Evolutionary conservation across 2,329 filamentous ascomycete species (phyloP).

Genomic region (Aspergillus ustus): DNA sequence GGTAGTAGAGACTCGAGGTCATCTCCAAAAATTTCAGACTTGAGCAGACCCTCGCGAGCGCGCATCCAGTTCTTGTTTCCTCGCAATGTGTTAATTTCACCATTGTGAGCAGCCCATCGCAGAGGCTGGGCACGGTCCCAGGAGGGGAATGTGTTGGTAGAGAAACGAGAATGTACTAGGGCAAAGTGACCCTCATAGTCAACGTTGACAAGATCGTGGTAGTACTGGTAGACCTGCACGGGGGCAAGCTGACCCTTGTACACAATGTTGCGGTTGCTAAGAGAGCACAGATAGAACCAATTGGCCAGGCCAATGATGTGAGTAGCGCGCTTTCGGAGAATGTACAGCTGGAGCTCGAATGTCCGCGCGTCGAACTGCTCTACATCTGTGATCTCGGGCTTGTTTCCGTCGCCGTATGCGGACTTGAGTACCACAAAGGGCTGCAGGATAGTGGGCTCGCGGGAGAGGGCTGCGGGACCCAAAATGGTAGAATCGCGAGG

Average conservation of each 20-base stretch:
- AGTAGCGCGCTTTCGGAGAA: constrained; percentile 91
- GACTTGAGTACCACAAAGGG: constrained; percentile 89
- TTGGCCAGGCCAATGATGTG: constrained; percentile 95
- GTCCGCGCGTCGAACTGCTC: constrained; percentile 80
- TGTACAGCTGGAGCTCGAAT: constrained; percentile 92
- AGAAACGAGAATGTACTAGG: constrained; percentile 95
- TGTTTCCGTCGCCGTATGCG: constrained; percentile 79
- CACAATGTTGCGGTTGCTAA: constrained; percentile 98
- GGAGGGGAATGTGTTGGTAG: constrained; percentile 96
- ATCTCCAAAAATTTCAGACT: constrained; percentile 88
- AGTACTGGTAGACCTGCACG: constrained; percentile 96
- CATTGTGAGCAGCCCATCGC: constrained; percentile 96
- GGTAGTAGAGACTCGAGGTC: constrained; percentile 90
- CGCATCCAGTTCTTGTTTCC: constrained; percentile 99
- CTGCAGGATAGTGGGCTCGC: constrained; percentile 93
- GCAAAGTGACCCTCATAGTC: constrained; percentile 98
- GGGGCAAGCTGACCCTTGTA: constrained; percentile 97
- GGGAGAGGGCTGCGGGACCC: constrained; percentile 87
- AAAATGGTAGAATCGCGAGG: constrained; percentile 91
- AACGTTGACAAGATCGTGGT: constrained; percentile 93
- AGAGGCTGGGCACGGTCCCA: constrained; percentile 97
- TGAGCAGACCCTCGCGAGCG: constrained; percentile 91
- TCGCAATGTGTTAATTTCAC: constrained; percentile 96
- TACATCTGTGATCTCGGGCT: constrained; percentile 77
- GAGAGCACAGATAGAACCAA: constrained; percentile 97